Base-by-base conservation (phyloP, 2,329 filamentous ascomycete genomes). In the Trichoderma cornu-damae region DNA sequence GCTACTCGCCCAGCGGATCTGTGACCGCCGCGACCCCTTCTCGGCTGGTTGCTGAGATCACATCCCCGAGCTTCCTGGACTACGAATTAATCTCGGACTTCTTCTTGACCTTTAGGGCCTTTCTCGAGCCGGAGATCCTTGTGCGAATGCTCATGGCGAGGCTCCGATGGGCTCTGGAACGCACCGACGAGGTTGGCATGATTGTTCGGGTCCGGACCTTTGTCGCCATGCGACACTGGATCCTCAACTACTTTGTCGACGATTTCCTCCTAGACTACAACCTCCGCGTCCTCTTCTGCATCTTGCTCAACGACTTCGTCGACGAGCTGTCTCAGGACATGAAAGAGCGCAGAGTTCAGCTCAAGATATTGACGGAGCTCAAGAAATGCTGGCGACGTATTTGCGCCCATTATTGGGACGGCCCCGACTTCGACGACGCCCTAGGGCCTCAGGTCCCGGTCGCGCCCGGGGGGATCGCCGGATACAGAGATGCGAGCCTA, bases 61-160 rank as follows among this genome's bases (percentile, higher is more conserved):
- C 94, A 0, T 97, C 94, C 0, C 90, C 94, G 14, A 91, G 85
- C 49, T 96, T 97, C 69, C 84, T 99, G 67, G 93, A 99, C 70
- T 99, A 99, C 70, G 93, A 97, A 67, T 80, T 99, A 4, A 83
- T 99, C 4, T 97, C 94, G 1, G 94, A 99, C 71, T 99, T 99
- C 73, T 99, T 99, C 67, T 82, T 99, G 20, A 97, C 94, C 0
- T 99, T 90, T 68, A 89, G 94, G 48, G 83, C 88, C 3, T 99
- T 96, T 68, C 77, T 99, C 59, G 85, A 89, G 11, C 79, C 88
- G 0, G 77, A 79, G 18, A 87, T 93, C 65, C 79, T 99, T 3
- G 79, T 96, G 20, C 84, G 86, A 46, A 90, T 96, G 78, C 79
- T 99, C 14, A 80, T 97, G 61, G 87, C 92, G 2, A 84, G 94